Evolutionary conservation across 2,329 filamentous ascomycete species (phyloP), one percentile per base, ranked within the genome.

Genomic region (Ophiostoma triangulosporum): DNA sequence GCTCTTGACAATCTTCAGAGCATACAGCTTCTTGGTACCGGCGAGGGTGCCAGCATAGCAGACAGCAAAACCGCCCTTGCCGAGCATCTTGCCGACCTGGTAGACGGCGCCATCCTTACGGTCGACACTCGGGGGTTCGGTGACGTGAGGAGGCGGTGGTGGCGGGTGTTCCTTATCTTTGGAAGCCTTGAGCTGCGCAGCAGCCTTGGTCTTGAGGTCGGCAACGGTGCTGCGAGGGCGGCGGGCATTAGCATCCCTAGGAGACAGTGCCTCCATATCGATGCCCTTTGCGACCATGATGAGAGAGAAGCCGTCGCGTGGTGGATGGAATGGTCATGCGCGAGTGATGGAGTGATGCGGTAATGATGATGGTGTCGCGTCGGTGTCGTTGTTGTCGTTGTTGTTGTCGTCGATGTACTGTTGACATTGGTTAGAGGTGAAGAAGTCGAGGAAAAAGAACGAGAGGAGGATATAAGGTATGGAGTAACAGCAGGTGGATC

Each of bases 1-100:
- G 62, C 84, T 86, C 70, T 83, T 86, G 63, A 91, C 86, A 64
- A 91, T 88, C 72, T 91, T 91, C 62, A 91, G 73, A 45, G 86
- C 86, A 64, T 81, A 84, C 59, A 77, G 76, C 63, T 83, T 81
- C 62, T 77, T 83, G 6, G 78, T 79, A 11, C 82, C 78, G 51
- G 80, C 72, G 53, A 85, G 69, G 60, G 83, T 79, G 48, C 83
- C 86, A 60, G 82, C 79, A 64, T 90, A 86, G 69, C 86, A 90
- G 57, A 90, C 84, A 59, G 86, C 86, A 64, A 91, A 91, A 9
- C 86, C 86, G 48, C 86, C 86, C 68, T 88, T 90, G 26, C 86
- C 86, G 55, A 91, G 73, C 64, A 87, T 73, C 62, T 80, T 81
- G 54, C 85, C 84, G 31, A 86, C 81, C 61, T 84, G 78, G 70